Base-by-base conservation (phyloP, 1,284 basidiomycete species). In the Malassezia obtusa region DNA sequence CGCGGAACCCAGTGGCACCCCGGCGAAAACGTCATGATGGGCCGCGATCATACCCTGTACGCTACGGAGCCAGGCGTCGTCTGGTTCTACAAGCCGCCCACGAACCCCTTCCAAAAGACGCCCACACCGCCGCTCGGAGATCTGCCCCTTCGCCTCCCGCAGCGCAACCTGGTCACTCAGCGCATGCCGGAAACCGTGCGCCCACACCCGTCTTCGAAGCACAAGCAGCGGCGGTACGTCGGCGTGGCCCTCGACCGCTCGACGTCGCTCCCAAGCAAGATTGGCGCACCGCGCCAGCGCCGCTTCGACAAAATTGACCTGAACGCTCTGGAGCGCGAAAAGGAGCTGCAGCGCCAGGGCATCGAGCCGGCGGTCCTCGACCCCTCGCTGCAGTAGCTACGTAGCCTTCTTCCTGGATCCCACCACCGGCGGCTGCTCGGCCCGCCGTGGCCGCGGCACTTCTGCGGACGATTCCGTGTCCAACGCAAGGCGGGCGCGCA, bases 1-100 rank as follows among this genome's bases (percentile, higher is more conserved):
- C 62, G 71, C 41, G 71, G 71, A 25, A 72, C 71, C 10, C 58
- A 60, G 21, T 73, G 69, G 69, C 69, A 73, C 35, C 58, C 71
- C 0, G 71, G 71, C 11, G 62, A 68, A 35, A 67, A 73, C 35
- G 68, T 66, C 15, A 51, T 47, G 17, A 71, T 72, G 43, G 71
- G 71, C 52, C 60, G 60, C 45, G 71, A 73, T 38, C 71, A 73
- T 59, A 72, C 71, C 41, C 61, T 72, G 49, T 72, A 65, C 52
- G 70, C 71, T 12, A 64, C 61, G 6, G 60, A 60, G 19, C 62
- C 69, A 0, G 71, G 71, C 33, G 71, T 61, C 37, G 70, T 73
- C n/a, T 62, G 63, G 35, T 73, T 67, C 59, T 73, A 64, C 64
- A 64, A 65, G 32, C 25, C 25, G 12, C 17, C 50, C 17, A 30